Evolutionary conservation across 202 grass and related monocot species (phyloP), one percentile per base, ranked within the genome.

Genomic region (Saccharum hybrid): DNA sequence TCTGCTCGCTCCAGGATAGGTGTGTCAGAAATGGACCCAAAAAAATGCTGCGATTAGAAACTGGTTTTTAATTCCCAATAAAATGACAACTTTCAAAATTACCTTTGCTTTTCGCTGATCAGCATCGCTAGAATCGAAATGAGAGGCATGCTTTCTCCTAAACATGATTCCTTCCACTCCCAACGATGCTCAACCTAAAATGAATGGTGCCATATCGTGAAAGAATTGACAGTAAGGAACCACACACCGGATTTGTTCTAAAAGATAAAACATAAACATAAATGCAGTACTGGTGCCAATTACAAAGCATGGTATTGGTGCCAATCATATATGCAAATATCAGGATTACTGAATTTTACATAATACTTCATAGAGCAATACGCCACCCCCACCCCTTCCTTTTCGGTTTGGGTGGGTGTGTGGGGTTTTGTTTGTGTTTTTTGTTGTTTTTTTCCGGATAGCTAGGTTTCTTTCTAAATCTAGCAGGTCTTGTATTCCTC

Each of bases 121-220:
- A 76, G 57, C 66, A 37, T 82, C 88, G 76, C 56, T 88, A 66
- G 72, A 81, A 71, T 72, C 78, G 63, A 86, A 81, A 79, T 88
- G 88, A 31, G 82, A n/a, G 3, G 46, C 28, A 10, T 91, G 86
- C 84, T 88, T 94, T 63, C 76, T 88, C 68, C 92, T 64, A 56
- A 94, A 92, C 94, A 97, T 94, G 82, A 61, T 84, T 78, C 45
- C 71, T 87, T 88, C 46, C 84, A 83, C 79, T 79, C 61, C 84
- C 16, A 43, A 1, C 10, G 56, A 43, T 36, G 23, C 8, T 65
- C 52, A 81, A 77, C 19, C 70, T 54, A 71, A 72, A 63, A 78
- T 19, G 21, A 33, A 75, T 41, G 8, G 76, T 36, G 13, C 40
- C 40, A 23, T 37, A 22, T 7, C 8, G 16, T 62, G 14, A 75